Conservation (phyloP, 805 yeast genomes). For the Schwanniomyces occidentalis region DNA sequence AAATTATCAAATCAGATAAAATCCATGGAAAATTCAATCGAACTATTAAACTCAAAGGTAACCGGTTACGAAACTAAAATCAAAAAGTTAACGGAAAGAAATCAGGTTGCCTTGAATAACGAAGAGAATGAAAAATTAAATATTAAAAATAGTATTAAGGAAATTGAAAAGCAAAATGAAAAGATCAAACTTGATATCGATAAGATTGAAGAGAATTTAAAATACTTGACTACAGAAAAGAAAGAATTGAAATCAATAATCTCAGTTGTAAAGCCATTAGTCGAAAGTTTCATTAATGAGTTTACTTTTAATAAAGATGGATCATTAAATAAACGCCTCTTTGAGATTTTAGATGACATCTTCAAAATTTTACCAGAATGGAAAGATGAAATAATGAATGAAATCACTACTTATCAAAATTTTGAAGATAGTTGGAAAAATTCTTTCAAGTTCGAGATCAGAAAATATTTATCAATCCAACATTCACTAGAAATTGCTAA, state of each 20-base stretch:
- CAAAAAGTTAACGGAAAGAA: slow-evolving; percentile 23
- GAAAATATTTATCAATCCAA: slow-evolving; percentile 27
- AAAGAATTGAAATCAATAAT: slow-evolving; percentile 17
- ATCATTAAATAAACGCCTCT: slow-evolving; percentile 22
- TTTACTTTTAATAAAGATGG: slow-evolving; percentile 33
- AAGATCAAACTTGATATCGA: slow-evolving; percentile 21
- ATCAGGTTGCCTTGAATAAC: slow-evolving; percentile 20
- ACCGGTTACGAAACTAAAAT: slow-evolving; percentile 15
- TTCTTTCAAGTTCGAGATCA: slow-evolving; percentile 28
- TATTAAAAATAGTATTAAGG: slow-evolving; percentile 16
- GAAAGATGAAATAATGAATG: slow-evolving; percentile 30
- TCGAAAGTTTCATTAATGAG: slow-evolving; percentile 20
- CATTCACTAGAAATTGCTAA: slow-evolving; percentile 30
- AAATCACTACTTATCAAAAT: slow-evolving; percentile 22
- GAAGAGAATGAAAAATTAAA: slow-evolving; percentile 23
- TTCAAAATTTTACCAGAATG: slow-evolving; percentile 33
- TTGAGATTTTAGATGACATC: slow-evolving; percentile 26
- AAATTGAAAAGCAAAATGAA: slow-evolving; percentile 14
- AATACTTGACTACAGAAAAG: slow-evolving; percentile 21
- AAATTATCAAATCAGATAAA: slow-evolving; percentile 26
- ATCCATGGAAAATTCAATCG: slow-evolving; percentile 17
- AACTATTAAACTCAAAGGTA: slow-evolving; percentile 19
- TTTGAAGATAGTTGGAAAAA: slow-evolving; percentile 33
- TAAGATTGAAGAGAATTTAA: slow-evolving; percentile 26
- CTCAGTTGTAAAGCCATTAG: slow-evolving; percentile 23